phyloP scores from a whole-genome alignment of 2,329 filamentous ascomycete genomes.

The Alternaria consortialis region DNA sequence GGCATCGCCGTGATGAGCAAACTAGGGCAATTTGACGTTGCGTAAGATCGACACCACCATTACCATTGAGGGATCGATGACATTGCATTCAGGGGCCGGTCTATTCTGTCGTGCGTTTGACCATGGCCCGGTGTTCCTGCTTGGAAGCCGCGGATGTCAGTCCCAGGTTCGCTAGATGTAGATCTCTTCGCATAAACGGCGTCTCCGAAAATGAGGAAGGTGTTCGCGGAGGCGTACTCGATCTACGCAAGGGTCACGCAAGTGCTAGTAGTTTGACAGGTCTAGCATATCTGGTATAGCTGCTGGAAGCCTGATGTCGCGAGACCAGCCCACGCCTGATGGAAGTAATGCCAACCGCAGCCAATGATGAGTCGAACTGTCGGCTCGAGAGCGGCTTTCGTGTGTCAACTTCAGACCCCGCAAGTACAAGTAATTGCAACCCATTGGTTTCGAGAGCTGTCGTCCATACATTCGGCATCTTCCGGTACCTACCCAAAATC shows the following conservation, averaged over 20 bases:
- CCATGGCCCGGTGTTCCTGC: not conserved
- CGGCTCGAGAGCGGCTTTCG: not conserved
- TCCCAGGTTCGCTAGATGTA: constrained; percentile 2
- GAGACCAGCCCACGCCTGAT: not conserved
- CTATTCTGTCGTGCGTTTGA: not conserved
- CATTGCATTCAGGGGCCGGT: not conserved
- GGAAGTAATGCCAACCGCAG: not conserved
- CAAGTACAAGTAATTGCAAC: not conserved
- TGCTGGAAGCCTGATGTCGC: not conserved
- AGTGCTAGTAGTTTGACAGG: not conserved
- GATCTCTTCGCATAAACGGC: constrained; percentile 4
- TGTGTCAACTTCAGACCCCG: not conserved
- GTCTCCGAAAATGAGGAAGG: constrained; percentile 2
- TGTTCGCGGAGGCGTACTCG: constrained; percentile 1
- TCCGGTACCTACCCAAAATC: not conserved
- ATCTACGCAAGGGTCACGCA: not conserved
- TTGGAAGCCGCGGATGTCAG: not conserved
- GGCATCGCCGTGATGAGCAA: constrained; percentile 11
- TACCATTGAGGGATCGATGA: not conserved
- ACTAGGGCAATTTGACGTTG: not conserved
- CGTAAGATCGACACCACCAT: not conserved
- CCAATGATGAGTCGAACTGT: not conserved
- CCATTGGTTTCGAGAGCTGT: not conserved
- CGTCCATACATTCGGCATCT: not conserved
- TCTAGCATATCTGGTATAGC: not conserved